Conservation (phyloP, 169 alveolate genomes). For the Theileria sp. region DNA sequence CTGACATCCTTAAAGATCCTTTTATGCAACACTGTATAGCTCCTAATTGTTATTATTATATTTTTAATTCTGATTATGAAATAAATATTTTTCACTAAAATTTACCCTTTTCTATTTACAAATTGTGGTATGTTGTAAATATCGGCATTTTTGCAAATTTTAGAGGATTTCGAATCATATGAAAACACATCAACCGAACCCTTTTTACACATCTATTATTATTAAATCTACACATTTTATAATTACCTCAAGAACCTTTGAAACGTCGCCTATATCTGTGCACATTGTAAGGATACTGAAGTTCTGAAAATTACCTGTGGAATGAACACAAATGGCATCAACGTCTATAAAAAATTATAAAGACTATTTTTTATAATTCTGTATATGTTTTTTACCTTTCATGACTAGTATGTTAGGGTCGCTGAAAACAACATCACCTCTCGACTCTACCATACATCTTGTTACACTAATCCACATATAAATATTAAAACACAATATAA, state of each 20-base stretch:
- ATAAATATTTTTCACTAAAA: neutral
- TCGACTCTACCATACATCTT: neutral
- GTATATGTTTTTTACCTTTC: neutral
- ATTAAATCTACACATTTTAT: neutral
- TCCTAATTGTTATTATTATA: neutral
- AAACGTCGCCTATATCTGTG: conserved; percentile 8
- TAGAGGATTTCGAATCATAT: neutral
- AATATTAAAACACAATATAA: neutral
- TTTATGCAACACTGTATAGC: conserved; percentile 12
- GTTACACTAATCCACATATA: neutral
- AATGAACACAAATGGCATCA: neutral
- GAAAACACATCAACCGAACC: conserved; percentile 2
- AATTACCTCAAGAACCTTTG: conserved; percentile 1
- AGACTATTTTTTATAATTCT: neutral
- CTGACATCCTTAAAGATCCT: conserved; percentile 8
- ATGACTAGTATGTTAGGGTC: conserved; percentile 6
- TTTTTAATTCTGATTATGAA: neutral
- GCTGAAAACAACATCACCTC: neutral
- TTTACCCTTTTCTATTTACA: neutral
- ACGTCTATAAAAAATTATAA: neutral
- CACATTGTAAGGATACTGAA: neutral
- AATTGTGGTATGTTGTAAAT: conserved; percentile 1
- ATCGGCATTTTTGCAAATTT: conserved; percentile 17
- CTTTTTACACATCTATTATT: neutral
- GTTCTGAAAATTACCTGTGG: conserved; percentile 2